Evolutionary conservation across 2,329 filamentous ascomycete genomes (phyloP).

Genomic region (Paraphoma chrysanthemicola): DNA sequence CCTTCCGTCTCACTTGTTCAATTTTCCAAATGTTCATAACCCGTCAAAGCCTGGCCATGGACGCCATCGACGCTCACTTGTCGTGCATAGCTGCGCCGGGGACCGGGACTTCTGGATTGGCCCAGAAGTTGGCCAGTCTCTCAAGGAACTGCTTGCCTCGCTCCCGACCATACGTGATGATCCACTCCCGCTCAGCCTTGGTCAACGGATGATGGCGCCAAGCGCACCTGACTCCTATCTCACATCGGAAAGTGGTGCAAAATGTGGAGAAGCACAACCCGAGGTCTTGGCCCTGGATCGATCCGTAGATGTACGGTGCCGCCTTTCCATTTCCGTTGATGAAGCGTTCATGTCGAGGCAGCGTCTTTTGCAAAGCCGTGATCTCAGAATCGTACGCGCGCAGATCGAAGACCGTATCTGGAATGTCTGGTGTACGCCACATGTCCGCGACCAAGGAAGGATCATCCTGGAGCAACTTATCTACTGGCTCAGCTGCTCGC

Average conservation of each 20-base stretch:
- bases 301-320: conserved; percentile 6
- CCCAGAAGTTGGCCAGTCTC: conserved; percentile 2
- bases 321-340: conserved; percentile 14
- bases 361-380: neutral
- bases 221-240: conserved; percentile 13
- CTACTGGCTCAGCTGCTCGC: too few species aligned
- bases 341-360: conserved; percentile 1
- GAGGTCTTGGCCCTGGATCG: conserved; percentile 6
- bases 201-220: conserved; percentile 21
- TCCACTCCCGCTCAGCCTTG: conserved; percentile 10
- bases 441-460: neutral
- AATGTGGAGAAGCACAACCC: conserved; percentile 19
- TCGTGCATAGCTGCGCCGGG: conserved; percentile 9
- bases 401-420: conserved; percentile 9
- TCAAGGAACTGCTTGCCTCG: conserved; percentile 7
- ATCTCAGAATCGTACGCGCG: conserved; percentile 7
- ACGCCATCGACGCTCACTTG: neutral
- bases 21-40: too few species aligned
- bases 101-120: conserved; percentile 8
- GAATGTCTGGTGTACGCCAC: neutral
- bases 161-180: neutral
- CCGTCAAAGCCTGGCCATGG: too few species aligned
- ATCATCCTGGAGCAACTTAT: neutral
- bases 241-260: conserved; percentile 9
- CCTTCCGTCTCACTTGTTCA: neutral